Percentiles rank a stretch among this genome's conserved stretches.
These are phyloP conservation scores for Pseudozyma tsukubaensis DNA, from an alignment of 1,284 basidiomycete genomes.

Conservation along the genomic window DNA sequence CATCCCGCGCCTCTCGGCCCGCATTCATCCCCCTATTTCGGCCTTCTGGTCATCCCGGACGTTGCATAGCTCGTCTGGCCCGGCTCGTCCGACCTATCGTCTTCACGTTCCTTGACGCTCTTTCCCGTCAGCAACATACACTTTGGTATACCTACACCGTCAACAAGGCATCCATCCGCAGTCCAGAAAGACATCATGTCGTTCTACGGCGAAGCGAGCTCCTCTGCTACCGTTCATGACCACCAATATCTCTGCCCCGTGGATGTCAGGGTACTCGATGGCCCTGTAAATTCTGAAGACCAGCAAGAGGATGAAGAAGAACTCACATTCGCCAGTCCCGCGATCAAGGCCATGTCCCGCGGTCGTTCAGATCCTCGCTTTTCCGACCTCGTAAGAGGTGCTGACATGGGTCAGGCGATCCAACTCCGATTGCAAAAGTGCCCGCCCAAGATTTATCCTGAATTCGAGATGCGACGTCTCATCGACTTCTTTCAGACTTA, in stretches of 20 bases:
- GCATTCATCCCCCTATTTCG: too few species aligned
- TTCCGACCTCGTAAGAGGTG: constrained; percentile 10
- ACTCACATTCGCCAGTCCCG: constrained; percentile 29
- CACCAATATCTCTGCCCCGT: background rate
- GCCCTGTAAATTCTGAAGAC: background rate
- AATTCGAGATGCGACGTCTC: constrained; percentile 16
- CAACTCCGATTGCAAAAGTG: constrained; percentile 14
- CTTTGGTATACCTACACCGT: too few species aligned
- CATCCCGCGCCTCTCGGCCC: too few species aligned
- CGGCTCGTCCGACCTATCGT: too few species aligned
- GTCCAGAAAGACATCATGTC: too few species aligned
- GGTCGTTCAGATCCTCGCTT: constrained; percentile 16
- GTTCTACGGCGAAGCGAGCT: too few species aligned
- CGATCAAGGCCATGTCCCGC: constrained; percentile 33
- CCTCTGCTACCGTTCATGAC: background rate
- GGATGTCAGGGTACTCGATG: background rate
- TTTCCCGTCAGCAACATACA: too few species aligned
- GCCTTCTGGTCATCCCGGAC: too few species aligned
- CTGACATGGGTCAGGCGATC: constrained; percentile 29
- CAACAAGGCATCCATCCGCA: too few species aligned
- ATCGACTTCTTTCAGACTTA: constrained; percentile 34
- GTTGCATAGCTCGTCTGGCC: too few species aligned
- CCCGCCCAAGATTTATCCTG: constrained; percentile 9
- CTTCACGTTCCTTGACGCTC: too few species aligned
- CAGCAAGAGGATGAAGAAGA: constrained; percentile 7